Evolutionary conservation across 768 basidiomycete species (phyloP), one percentile per base, ranked within the genome.

Genomic region (Xerocomus potaroensis): DNA sequence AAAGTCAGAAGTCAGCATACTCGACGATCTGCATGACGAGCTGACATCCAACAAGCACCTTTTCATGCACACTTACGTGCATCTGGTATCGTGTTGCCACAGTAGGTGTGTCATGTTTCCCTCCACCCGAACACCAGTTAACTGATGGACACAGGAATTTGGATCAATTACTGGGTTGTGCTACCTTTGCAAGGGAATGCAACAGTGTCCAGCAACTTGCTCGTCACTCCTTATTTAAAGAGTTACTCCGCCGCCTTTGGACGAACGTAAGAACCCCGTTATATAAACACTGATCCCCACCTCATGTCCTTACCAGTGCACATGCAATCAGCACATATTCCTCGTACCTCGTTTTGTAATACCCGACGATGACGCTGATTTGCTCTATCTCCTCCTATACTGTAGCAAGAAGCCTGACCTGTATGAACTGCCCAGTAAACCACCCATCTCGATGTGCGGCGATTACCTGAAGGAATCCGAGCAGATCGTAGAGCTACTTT

Each of bases 51-150:
- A 29, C 41, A 36, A 64, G 63, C n/a, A 54, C 43, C 46, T 67
- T 23, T 60, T 62, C 18, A 41, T 57, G 48, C 40, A 66, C 29
- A 51, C 50, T 3, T 66, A 54, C 36, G 33, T 53, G 15, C 63
- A 67, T 41, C 7, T 63, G 21, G 32, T 33, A n/a, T 36, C 11
- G 11, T 66, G 63, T 42, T 53, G 47, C 35, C 6, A 12, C 16
- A 6, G 44, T 39, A 11, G 43, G 62, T 51, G 7, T 31, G 41
- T 38, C 14, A 7, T 14, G 26, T 40, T 32, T 5, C 15, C 11
- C 32, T 30, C 16, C 16, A 32, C 32, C 9, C 7, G 8, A 40
- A 12, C 9, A n/a, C n/a, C n/a, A 23, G 3, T 12, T 10, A 12
- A 31, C 23, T 50, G 16, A 42, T 21, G 22, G 35, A 37, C 18